Conservation (phyloP, 2,329 filamentous ascomycete genomes). For the Pseudonectria buxi region DNA sequence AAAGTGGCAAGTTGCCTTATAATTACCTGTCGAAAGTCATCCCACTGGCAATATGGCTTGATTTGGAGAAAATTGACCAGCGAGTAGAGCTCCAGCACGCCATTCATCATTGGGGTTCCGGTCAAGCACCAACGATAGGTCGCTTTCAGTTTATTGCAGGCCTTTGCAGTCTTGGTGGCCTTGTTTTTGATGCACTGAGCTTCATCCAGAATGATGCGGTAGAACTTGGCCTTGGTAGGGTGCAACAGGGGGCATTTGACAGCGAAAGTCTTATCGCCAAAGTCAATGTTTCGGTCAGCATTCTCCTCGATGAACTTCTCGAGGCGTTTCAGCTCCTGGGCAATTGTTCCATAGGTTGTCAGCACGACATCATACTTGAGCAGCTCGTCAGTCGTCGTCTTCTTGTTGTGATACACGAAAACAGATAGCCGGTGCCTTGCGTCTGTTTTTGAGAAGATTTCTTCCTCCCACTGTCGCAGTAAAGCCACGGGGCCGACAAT, state of each 20-base stretch:
- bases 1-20: slow-evolving; percentile 20
- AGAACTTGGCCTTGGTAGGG: slow-evolving; percentile 55
- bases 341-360: slow-evolving; percentile 78
- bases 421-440: slow-evolving; percentile 52
- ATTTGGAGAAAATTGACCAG: slow-evolving; percentile 72
- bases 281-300: slow-evolving; percentile 31
- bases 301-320: slow-evolving; percentile 45
- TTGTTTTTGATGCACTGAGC: slow-evolving; percentile 79
- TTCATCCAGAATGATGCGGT: slow-evolving; percentile 78
- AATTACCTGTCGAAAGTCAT: slow-evolving; percentile 54
- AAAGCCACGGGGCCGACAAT: slow-evolving; percentile 76
- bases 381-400: slow-evolving; percentile 54
- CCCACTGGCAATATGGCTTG: slow-evolving; percentile 61
- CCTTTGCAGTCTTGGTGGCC: slow-evolving; percentile 63
- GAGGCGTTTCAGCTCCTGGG: slow-evolving; percentile 54
- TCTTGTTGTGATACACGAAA: slow-evolving; percentile 65
- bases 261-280: slow-evolving; percentile 29
- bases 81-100: slow-evolving; percentile 68
- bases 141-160: slow-evolving; percentile 59
- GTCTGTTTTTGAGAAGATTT: slow-evolving; percentile 66
- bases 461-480: slow-evolving; percentile 76
- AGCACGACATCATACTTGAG: slow-evolving; percentile 69
- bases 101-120: slow-evolving; percentile 86
- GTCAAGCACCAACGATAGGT: slow-evolving; percentile 74
- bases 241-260: slow-evolving; percentile 53